These are phyloP conservation scores for Eimeria acervulina DNA, from an alignment of 169 alveolate species.

Conservation along the genomic window DNA sequence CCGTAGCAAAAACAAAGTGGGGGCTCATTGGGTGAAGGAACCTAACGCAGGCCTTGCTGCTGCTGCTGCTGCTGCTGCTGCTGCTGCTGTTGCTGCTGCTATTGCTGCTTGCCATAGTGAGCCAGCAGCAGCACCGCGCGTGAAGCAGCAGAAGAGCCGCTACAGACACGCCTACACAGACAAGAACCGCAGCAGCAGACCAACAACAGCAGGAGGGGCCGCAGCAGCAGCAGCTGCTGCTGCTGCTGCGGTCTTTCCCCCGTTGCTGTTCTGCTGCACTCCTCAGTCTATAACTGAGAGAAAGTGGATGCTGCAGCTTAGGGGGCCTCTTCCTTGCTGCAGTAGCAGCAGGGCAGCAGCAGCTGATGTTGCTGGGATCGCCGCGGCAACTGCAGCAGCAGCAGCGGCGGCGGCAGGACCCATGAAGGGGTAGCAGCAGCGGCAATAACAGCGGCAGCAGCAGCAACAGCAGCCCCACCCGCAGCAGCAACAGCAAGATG, in stretches of 20 bases:
- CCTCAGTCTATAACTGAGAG: background rate
- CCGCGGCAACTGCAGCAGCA: too few relatives aligned
- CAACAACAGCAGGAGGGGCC: background rate
- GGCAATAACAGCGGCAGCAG: background rate
- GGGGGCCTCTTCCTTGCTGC: constrained; percentile 13
- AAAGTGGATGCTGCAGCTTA: constrained; percentile 5
- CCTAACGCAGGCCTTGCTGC: background rate
- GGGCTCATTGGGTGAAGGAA: background rate
- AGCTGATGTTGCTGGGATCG: background rate
- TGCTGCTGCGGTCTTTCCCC: background rate
- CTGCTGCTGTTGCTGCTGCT: too few relatives aligned
- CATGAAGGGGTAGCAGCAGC: background rate
- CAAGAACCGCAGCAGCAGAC: background rate
- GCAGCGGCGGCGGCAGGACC: too few relatives aligned
- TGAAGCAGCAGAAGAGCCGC: background rate
- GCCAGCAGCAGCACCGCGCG: background rate
- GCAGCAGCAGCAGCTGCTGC: background rate
- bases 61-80: background rate
- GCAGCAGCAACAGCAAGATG: constrained; percentile 25
- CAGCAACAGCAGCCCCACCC: constrained; percentile 1
- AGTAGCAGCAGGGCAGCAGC: constrained; percentile 26
- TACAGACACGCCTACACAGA: background rate
- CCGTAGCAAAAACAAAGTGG: background rate
- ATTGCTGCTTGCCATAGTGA: background rate
- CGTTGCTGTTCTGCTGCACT: background rate